phyloP scores from a whole-genome alignment of 768 basidiomycete genomes.

The Calocybe indica region DNA sequence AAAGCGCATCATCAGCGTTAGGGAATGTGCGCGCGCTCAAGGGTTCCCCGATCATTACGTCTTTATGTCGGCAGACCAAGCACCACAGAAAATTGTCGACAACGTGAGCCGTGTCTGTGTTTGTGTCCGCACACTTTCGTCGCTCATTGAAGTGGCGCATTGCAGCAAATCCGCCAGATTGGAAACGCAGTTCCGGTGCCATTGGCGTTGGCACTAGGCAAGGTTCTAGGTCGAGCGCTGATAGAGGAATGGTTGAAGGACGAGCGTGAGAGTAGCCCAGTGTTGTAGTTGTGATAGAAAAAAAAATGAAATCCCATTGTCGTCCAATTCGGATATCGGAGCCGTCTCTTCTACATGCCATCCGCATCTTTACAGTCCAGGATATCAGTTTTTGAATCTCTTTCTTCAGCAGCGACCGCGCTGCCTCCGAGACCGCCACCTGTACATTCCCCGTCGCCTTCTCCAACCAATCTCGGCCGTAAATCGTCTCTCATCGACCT shows the following conservation, averaged over 20 bases:
- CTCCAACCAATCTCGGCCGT: conserved; percentile 41
- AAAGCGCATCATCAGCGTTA: conserved; percentile 61
- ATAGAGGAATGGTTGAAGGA: conserved; percentile 37
- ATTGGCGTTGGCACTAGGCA: conserved; percentile 59
- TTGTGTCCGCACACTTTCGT: conserved; percentile 2
- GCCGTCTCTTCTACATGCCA: conserved; percentile 22
- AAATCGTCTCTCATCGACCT: conserved; percentile 66
- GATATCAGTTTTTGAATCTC: conserved; percentile 61
- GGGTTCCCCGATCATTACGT: conserved; percentile 70
- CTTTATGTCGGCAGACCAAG: conserved; percentile 45
- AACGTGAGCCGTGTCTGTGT: conserved; percentile 42
- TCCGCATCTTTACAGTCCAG: conserved; percentile 48
- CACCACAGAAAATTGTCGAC: conserved; percentile 25
- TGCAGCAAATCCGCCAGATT: conserved; percentile 69
- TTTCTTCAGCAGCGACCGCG: conserved; percentile 37
- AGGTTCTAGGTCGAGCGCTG: conserved; percentile 37
- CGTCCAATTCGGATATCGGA: too few species aligned
- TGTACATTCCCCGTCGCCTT: conserved; percentile 41
- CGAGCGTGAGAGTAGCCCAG: conserved; percentile 39
- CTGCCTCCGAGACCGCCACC: conserved; percentile 30
- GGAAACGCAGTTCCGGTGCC: conserved; percentile 78
- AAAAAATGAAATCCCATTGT: too few species aligned
- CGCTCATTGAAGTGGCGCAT: neutral
- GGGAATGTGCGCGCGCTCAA: conserved; percentile 69
- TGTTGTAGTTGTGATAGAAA: conserved; percentile 17